Percentiles rank a stretch among this genome's conserved stretches.
These are phyloP conservation scores for Venturia asperata DNA, from an alignment of 2,329 filamentous ascomycete species.

Conservation along the genomic window DNA sequence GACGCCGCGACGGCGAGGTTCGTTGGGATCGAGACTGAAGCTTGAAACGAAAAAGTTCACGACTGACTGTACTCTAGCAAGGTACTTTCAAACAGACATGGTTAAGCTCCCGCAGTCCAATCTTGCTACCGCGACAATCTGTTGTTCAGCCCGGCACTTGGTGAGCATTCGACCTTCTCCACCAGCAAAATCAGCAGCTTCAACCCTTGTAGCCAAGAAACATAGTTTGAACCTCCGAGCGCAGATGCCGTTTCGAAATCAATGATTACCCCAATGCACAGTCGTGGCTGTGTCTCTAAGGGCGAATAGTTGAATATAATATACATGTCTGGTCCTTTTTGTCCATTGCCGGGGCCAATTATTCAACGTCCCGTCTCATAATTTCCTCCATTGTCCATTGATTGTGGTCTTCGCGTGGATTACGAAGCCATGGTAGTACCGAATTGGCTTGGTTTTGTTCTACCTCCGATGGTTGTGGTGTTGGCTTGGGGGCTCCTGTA, in stretches of 20 bases:
- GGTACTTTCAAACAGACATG: too few species aligned
- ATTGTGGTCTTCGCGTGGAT: not conserved
- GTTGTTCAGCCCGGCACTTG: too few species aligned
- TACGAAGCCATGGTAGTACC: not conserved
- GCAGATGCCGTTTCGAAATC: too few species aligned
- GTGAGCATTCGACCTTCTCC: not conserved
- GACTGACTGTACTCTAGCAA: not conserved
- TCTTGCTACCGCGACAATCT: too few species aligned
- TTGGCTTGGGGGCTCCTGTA: not conserved
- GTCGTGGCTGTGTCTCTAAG: not conserved
- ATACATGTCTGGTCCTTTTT: not conserved
- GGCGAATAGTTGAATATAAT: not conserved
- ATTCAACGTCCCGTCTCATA: not conserved
- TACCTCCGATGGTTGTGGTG: not conserved
- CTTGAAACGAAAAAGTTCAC: not conserved
- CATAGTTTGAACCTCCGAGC: too few species aligned
- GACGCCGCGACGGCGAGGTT: not conserved
- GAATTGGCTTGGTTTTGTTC: not conserved
- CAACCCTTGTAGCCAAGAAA: too few species aligned
- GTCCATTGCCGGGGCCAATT: not conserved
- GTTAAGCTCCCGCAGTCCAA: too few species aligned
- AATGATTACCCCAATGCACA: slow-evolving; percentile 4
- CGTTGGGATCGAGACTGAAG: not conserved
- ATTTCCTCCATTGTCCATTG: not conserved
- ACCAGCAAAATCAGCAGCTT: not conserved